phyloP scores from a whole-genome alignment of 495 filamentous ascomycete genomes.

The Amphirosellinia nigrospora region DNA sequence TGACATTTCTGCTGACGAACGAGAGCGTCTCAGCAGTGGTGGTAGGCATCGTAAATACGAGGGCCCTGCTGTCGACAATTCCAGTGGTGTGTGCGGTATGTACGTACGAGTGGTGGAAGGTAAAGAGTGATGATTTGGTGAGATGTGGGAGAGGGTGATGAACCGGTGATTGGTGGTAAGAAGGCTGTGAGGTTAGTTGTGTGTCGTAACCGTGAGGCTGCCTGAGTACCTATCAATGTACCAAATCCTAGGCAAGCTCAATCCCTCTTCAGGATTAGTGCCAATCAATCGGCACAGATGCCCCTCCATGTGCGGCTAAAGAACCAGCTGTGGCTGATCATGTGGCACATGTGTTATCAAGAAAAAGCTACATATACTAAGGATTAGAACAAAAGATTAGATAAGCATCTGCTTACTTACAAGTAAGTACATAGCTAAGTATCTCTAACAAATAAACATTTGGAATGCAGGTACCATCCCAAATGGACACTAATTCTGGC shows the following conservation, averaged over 20 bases:
- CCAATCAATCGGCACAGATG: background rate
- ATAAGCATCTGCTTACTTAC: constrained; percentile 16
- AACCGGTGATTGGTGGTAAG: constrained; percentile 14
- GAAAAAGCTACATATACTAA: too few relatives aligned
- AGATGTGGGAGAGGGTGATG: constrained; percentile 14
- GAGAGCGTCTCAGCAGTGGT: constrained; percentile 95
- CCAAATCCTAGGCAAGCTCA: constrained; percentile 20
- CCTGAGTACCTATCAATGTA: constrained; percentile 21
- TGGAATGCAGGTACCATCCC: constrained; percentile 16
- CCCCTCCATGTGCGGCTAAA: constrained; percentile 19
- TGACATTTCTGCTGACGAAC: constrained; percentile 89
- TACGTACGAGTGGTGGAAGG: background rate
- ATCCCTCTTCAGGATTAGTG: constrained; percentile 23
- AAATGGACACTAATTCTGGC: background rate
- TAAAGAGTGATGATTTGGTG: constrained; percentile 11
- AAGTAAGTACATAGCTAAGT: background rate
- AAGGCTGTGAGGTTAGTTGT: constrained; percentile 20
- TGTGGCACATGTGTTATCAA: background rate
- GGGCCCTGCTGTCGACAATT: constrained; percentile 1
- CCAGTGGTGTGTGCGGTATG: background rate
- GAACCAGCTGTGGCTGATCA: background rate
- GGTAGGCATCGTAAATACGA: constrained; percentile 73
- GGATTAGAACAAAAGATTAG: background rate
- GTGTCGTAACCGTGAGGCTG: constrained; percentile 28
- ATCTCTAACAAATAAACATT: background rate